Evolutionary conservation across 2,329 filamentous ascomycete genomes (phyloP), one percentile per base, ranked within the genome.

Genomic region (Podosphaera xanthii): DNA sequence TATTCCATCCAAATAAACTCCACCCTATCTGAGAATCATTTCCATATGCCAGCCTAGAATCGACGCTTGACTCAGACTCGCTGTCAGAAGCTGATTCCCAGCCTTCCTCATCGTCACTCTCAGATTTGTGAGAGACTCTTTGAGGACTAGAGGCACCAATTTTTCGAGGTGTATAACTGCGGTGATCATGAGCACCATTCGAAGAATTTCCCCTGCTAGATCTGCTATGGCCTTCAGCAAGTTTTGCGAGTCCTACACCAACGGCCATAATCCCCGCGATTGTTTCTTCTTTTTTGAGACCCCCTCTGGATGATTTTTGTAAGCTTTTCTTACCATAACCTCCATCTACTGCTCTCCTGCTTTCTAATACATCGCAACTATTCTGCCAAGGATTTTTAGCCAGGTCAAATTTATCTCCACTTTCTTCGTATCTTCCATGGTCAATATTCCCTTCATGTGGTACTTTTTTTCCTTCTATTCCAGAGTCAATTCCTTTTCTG

Each of bases 41-140:
- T 49, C 82, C 82, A 64, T 82, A 86, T 1, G 81, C 81, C 59
- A 86, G 73, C 34, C 71, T 79, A 36, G 76, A 78, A 64, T 77
- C 76, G 54, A 76, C 71, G 67, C 76, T 80, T 40, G 72, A 70
- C 50, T 76, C 66, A n/a, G 68, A 70, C 49, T 77, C 76, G 31
- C 75, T 76, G 36, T 77, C 77, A 54, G 76, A 76, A n/a, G 75
- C 74, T 61, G 79, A 78, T 62, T 80, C 76, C 79, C 79, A 82
- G 30, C 71, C 77, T 36, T 78, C 77, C 31, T 79, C 77, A 33
- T 76, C 74, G 59, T 58, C 57, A 22, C 60, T 61, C 50, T 68
- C 63, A 38, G 63, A 63, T 42, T 61, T 65, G 61, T 68, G 62
- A 31, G 70, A 72, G 42, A 61, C 58, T 60, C 60, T 67, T 33